Evolutionary conservation across 2,329 filamentous ascomycete species (phyloP).

Genomic region (Verticillium longisporum): DNA sequence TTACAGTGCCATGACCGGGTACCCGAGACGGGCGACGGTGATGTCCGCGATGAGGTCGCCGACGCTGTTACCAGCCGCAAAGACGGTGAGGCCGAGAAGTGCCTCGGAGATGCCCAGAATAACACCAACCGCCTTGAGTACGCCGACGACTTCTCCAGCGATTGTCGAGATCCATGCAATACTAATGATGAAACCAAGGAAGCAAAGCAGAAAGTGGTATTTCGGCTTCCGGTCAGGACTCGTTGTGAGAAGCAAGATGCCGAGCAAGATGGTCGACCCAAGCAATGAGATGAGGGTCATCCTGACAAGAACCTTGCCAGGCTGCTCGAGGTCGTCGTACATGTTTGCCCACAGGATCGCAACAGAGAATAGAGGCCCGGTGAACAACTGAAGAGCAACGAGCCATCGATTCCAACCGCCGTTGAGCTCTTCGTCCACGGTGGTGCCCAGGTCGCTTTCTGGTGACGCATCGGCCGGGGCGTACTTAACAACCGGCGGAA

Average conservation of each 20-base stretch:
- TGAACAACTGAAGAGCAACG: constrained; percentile 75
- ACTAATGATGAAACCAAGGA: constrained; percentile 82
- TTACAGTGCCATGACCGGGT: constrained; percentile 86
- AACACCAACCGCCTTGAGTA: constrained; percentile 87
- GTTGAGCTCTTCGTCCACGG: constrained; percentile 26
- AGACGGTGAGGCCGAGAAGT: constrained; percentile 88
- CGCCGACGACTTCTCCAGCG: constrained; percentile 89
- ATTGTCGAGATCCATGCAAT: constrained; percentile 97
- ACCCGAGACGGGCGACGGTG: constrained; percentile 86
- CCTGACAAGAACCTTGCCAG: constrained; percentile 43
- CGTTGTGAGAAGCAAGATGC: constrained; percentile 61
- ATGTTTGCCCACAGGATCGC: constrained; percentile 69
- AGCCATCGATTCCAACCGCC: constrained; percentile 88
- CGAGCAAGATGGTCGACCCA: constrained; percentile 60
- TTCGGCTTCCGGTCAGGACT: constrained; percentile 59
- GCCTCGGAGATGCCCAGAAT: constrained; percentile 92
- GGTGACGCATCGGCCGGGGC: constrained; percentile 1
- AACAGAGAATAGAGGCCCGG: constrained; percentile 76
- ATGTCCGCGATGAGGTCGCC: constrained; percentile 93
- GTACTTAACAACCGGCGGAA: neutral
- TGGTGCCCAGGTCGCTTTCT: constrained; percentile 12
- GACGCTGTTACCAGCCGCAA: constrained; percentile 91
- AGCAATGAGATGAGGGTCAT: constrained; percentile 60
- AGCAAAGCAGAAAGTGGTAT: constrained; percentile 74
- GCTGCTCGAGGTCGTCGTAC: constrained; percentile 48